phyloP scores from a whole-genome alignment of 331 rosid species.

The Dryas integrifolia region DNA sequence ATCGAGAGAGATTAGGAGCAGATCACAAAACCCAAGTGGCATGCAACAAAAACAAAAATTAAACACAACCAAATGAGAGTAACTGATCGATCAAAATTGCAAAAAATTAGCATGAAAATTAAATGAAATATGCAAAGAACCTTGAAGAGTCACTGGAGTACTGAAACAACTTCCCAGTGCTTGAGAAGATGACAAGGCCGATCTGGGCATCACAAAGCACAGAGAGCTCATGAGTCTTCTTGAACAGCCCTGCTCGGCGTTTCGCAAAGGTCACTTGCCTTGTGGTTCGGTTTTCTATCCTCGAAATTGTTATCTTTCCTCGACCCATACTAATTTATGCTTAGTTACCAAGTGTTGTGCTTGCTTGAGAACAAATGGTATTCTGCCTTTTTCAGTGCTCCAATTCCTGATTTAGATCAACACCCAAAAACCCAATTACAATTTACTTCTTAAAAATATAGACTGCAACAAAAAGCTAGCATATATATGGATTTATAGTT shows the following conservation, averaged over 20 bases:
- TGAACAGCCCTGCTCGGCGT: slow-evolving; percentile 51
- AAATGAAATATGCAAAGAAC: slow-evolving; percentile 13
- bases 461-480: neutral
- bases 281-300: slow-evolving; percentile 51
- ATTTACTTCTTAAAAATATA: neutral
- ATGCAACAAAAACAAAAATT: neutral
- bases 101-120: neutral
- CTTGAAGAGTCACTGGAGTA: slow-evolving; percentile 42
- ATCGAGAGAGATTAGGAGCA: neutral
- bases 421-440: neutral
- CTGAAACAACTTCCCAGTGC: slow-evolving; percentile 49
- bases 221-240: slow-evolving; percentile 69
- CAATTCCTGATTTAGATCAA: slow-evolving; percentile 17
- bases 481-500: neutral
- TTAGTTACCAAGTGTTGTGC: neutral
- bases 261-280: slow-evolving; percentile 62
- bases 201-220: slow-evolving; percentile 64
- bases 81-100: neutral
- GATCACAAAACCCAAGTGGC: neutral
- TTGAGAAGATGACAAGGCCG: slow-evolving; percentile 56
- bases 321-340: slow-evolving; percentile 45
- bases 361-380: neutral
- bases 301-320: slow-evolving; percentile 47
- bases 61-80: neutral
- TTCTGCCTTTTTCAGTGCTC: slow-evolving; percentile 18